phyloP scores from a whole-genome alignment of 78 protist species.

The Anaeramoeba flamelloides region DNA sequence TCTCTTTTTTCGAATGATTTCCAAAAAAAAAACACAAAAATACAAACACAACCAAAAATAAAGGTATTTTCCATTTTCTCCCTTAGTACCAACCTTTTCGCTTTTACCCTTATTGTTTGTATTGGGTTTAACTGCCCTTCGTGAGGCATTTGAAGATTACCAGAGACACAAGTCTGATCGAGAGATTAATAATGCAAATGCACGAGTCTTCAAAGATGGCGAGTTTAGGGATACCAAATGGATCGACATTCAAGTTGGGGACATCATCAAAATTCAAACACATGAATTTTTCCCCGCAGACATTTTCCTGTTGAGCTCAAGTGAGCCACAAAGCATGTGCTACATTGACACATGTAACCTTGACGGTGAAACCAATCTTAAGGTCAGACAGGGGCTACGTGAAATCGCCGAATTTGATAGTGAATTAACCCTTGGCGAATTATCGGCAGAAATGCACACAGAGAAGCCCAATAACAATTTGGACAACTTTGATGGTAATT shows the following conservation, averaged over 20 bases:
- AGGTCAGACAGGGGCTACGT: conserved; percentile 8
- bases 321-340: conserved; percentile 21
- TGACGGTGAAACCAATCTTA: conserved; percentile 55
- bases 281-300: conserved; percentile 24
- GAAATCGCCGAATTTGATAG: no score
- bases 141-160: conserved; percentile 40
- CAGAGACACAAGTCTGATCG: no score
- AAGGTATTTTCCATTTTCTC: no score
- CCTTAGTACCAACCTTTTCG: not conserved
- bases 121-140: conserved; percentile 26
- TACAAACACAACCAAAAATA: no score
- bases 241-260: conserved; percentile 28
- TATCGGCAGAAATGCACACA: not conserved
- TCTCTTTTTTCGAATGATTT: no score
- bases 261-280: conserved; percentile 15
- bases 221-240: not conserved
- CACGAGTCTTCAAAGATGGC: not conserved
- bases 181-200: conserved; percentile 7
- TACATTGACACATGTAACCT: conserved; percentile 52
- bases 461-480: not conserved
- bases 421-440: no score
- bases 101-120: conserved; percentile 31
- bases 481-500: conserved; percentile 13
- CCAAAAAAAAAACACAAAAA: no score
- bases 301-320: conserved; percentile 9